Conservation (phyloP, 1,284 basidiomycete genomes). For the Omphalotus olearius region DNA sequence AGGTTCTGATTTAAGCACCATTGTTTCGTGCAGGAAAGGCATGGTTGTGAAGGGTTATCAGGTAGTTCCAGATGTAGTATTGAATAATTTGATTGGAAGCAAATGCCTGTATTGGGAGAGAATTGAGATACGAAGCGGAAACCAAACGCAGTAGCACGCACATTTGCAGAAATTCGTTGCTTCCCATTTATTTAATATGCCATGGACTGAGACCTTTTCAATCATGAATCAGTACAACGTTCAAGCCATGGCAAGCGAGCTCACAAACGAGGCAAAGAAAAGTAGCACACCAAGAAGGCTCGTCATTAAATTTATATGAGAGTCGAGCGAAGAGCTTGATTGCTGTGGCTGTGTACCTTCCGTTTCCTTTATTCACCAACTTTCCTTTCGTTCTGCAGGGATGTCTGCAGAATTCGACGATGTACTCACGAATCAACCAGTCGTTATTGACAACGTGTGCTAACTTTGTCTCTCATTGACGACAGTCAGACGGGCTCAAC, state of each 20-base stretch:
- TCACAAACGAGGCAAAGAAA: constrained; percentile 19
- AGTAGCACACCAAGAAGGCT: constrained; percentile 9
- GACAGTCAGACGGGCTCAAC: constrained; percentile 19
- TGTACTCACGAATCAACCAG: constrained; percentile 88
- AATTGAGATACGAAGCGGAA: constrained; percentile 1
- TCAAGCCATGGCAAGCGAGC: constrained; percentile 16
- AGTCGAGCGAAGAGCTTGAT: constrained; percentile 8
- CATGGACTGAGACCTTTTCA: constrained; percentile 20
- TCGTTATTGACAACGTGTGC: constrained; percentile 96
- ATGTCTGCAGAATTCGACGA: constrained; percentile 87
- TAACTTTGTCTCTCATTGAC: constrained; percentile 17
- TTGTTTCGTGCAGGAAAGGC: constrained; percentile 88
- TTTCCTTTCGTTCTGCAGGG: constrained; percentile 9
- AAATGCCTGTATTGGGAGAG: constrained; percentile 65
- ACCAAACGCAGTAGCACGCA: constrained; percentile 26
- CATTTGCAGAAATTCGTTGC: constrained; percentile 84
- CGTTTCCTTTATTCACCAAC: constrained; percentile 1
- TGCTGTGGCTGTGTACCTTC: constrained; percentile 1
- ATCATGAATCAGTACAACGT: neutral
- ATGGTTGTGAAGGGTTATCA: constrained; percentile 83
- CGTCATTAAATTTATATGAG: constrained; percentile 13
- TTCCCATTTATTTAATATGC: constrained; percentile 69
- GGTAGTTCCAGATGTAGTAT: constrained; percentile 82
- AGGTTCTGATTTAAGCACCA: constrained; percentile 95
- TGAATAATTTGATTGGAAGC: constrained; percentile 83